Conservation (phyloP, 1,284 basidiomycete genomes). For the Rhodotorula sp. region DNA sequence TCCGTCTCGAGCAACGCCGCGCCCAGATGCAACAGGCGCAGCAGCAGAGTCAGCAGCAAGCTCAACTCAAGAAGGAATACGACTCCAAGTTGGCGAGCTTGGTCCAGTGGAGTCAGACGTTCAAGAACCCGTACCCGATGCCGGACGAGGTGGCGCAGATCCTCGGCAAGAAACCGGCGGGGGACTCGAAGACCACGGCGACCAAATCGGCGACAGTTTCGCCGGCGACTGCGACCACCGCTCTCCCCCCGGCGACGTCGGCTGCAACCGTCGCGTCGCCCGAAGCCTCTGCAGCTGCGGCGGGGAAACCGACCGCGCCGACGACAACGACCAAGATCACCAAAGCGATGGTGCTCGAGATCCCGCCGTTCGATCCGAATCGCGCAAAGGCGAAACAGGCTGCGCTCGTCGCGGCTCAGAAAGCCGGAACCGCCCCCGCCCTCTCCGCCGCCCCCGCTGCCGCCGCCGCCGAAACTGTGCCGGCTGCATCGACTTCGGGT, state of each 20-base stretch:
- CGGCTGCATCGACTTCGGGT: conserved; percentile 4
- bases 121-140: conserved; percentile 93
- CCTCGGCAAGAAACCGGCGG: conserved; percentile 39
- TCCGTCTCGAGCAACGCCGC: conserved; percentile 82
- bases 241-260: conserved; percentile 25
- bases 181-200: neutral
- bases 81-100: conserved; percentile 87
- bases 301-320: neutral
- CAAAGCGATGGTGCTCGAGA: conserved; percentile 67
- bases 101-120: conserved; percentile 84
- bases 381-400: conserved; percentile 43
- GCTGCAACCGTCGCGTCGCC: no score
- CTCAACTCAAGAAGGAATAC: conserved; percentile 79
- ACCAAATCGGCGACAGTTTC: conserved; percentile 19
- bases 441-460: neutral
- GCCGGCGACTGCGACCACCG: neutral
- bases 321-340: conserved; percentile 34
- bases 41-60: conserved; percentile 51
- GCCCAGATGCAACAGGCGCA: conserved; percentile 77
- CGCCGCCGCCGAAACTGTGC: conserved; percentile 17
- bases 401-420: conserved; percentile 11
- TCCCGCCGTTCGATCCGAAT: conserved; percentile 83
- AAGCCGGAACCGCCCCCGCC: conserved; percentile 15
- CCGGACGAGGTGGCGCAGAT: conserved; percentile 41
- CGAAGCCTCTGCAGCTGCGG: neutral